Base-by-base conservation (phyloP, 2,329 filamentous ascomycete species). In the Cercospora canescens region DNA sequence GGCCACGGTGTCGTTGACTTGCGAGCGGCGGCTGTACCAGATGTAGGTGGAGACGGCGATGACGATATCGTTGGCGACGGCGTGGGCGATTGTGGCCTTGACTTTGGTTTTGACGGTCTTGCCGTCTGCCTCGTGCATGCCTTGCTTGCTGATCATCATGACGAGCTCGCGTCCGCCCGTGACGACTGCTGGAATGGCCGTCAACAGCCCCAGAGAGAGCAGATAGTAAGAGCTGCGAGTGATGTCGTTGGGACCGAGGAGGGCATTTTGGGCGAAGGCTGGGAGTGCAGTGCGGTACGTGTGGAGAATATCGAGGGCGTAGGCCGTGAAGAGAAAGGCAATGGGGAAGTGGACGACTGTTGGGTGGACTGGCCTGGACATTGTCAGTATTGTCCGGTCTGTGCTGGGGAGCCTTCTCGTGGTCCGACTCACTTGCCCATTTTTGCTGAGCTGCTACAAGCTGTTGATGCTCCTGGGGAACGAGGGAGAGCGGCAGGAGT, bases 281-380 rank as follows among this genome's bases (percentile, higher is more conserved):
- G 76, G 76, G 39, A 78, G 73, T 64, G 65, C 68, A n/a, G 76
- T 71, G 18, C 76, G 74, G 63, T 74, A 72, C 72, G 79, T 75
- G 63, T 68, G 59, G 18, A 81, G 69, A 34, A 77, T 75, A 71
- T 83, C 81, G 65, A 83, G 78, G 50, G 66, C 77, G 58, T 78
- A 81, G 37, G 79, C 77, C 14, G 82, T 74, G 50, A 76, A 70
- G 65, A 81, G 77, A 73, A 83, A 82, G 63, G 81, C 77, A 61
- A 84, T 77, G 21, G 82, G 82, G 72, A 81, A 82, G 74, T 84
- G 82, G 52, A 83, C 80, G 11, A 78, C 74, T 28, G 81, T 80
- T 57, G 81, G 81, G 70, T 84, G 82, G 48, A 76, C 72, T 61
- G 82, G 81, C 69, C 81, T 80, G 66, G 16, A 6, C 14, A 1